A percentile compares a stretch with the other conserved stretches of the same genome.
phyloP scores from a whole-genome alignment of 306 rosid genomes.

The Prunus armeniaca region DNA sequence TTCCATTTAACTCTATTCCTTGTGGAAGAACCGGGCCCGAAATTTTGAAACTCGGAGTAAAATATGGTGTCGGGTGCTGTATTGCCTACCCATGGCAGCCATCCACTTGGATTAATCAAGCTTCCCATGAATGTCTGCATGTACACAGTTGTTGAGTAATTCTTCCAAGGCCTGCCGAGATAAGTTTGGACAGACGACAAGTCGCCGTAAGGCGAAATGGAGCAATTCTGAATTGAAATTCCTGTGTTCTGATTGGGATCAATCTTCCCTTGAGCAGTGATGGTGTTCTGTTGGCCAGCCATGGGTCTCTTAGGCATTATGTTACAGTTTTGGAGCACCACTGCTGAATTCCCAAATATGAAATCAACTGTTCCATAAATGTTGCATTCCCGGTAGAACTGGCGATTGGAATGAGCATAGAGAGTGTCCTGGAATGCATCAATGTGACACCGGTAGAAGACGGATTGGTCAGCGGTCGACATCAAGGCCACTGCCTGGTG shows the following conservation, averaged over 20 bases:
- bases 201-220: slow-evolving; percentile 47
- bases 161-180: slow-evolving; percentile 89
- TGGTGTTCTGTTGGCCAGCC: slow-evolving; percentile 62
- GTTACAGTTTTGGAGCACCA: slow-evolving; percentile 54
- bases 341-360: slow-evolving; percentile 77
- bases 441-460: slow-evolving; percentile 55
- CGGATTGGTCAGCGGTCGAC: slow-evolving; percentile 53
- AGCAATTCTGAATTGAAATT: slow-evolving; percentile 54
- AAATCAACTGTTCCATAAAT: slow-evolving; percentile 73
- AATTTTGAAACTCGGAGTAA: slow-evolving; percentile 60
- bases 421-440: slow-evolving; percentile 75
- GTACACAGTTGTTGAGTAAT: slow-evolving; percentile 67
- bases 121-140: slow-evolving; percentile 40
- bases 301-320: slow-evolving; percentile 49
- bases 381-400: slow-evolving; percentile 66
- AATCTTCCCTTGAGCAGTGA: slow-evolving; percentile 74
- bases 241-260: slow-evolving; percentile 85
- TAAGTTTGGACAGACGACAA: slow-evolving; percentile 50
- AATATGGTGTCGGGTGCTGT: slow-evolving; percentile 74
- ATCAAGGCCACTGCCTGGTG: slow-evolving; percentile 83
- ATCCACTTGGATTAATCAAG: slow-evolving; percentile 57
- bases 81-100: slow-evolving; percentile 79
- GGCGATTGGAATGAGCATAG: slow-evolving; percentile 56
- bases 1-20: slow-evolving; percentile 66
- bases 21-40: slow-evolving; percentile 63